Evolutionary conservation across 768 basidiomycete species (phyloP).

Genomic region (Exidia glandulosa): DNA sequence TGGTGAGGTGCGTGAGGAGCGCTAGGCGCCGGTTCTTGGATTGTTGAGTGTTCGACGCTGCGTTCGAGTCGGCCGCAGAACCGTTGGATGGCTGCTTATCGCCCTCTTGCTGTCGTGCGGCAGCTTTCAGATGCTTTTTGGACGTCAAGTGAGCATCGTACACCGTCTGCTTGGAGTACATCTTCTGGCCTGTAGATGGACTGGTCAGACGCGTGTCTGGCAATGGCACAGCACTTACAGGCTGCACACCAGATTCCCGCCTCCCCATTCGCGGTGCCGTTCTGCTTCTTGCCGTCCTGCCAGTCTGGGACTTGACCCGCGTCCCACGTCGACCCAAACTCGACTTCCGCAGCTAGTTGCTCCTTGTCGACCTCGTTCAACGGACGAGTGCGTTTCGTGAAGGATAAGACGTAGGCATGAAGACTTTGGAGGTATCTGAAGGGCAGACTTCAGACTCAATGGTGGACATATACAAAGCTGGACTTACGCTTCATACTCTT

Average conservation of each 20-base stretch:
- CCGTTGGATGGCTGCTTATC: conserved; percentile 51
- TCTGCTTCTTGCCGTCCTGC: conserved; percentile 36
- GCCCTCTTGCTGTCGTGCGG: conserved; percentile 60
- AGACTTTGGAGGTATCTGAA: conserved; percentile 74
- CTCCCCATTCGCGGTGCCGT: conserved; percentile 28
- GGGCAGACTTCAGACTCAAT: conserved; percentile 3
- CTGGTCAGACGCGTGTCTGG: not conserved
- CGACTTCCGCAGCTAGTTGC: conserved; percentile 48
- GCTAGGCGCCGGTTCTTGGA: conserved; percentile 56
- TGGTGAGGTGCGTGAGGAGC: conserved; percentile 56
- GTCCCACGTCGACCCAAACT: conserved; percentile 77
- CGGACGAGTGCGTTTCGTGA: conserved; percentile 75
- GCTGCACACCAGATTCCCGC: conserved; percentile 88
- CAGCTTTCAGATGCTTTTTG: conserved; percentile 90
- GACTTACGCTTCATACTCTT: conserved; percentile 74
- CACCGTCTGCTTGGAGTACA: conserved; percentile 94
- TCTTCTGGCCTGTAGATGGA: conserved; percentile 64
- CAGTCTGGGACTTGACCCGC: conserved; percentile 65
- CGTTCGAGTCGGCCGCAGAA: conserved; percentile 5
- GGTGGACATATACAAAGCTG: not conserved
- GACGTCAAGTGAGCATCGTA: conserved; percentile 93
- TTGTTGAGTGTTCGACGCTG: conserved; percentile 12
- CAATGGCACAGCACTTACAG: conserved; percentile 43
- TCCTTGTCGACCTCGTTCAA: conserved; percentile 64
- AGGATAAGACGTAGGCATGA: conserved; percentile 76